Evolutionary conservation across 495 filamentous ascomycete species (phyloP).

Genomic region (Aspergillus incahuasiensis): DNA sequence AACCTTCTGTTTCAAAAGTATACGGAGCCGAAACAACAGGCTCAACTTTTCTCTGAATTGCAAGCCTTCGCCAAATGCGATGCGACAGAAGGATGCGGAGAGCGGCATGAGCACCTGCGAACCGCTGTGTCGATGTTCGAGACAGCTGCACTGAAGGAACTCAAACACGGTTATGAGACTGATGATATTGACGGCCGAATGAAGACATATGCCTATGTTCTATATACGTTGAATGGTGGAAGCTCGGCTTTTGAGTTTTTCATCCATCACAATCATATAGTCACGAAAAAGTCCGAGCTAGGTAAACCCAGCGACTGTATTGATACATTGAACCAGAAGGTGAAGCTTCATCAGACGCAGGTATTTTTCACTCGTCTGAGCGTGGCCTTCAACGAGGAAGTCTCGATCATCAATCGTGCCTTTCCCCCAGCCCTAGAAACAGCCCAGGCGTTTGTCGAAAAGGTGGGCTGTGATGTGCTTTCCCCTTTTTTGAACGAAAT

Average conservation of each 20-base stretch:
- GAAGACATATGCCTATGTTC: constrained; percentile 81
- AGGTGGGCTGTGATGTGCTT: constrained; percentile 78
- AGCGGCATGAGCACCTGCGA: constrained; percentile 64
- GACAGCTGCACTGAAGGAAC: constrained; percentile 82
- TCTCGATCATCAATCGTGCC: constrained; percentile 73
- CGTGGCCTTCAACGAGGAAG: constrained; percentile 75
- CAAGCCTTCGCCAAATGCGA: constrained; percentile 75
- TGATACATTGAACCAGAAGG: constrained; percentile 50
- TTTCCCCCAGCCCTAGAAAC: constrained; percentile 77
- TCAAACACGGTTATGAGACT: constrained; percentile 85
- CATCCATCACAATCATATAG: constrained; percentile 79
- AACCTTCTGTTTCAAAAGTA: constrained; percentile 82
- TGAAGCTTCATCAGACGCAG: constrained; percentile 73
- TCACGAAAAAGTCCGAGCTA: constrained; percentile 64
- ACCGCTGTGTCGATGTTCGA: constrained; percentile 82
- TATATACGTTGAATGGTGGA: constrained; percentile 79
- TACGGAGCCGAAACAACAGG: constrained; percentile 81
- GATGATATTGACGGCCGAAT: constrained; percentile 85
- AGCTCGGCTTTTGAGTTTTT: constrained; percentile 74
- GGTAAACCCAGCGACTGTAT: constrained; percentile 82
- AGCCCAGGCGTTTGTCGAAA: constrained; percentile 71
- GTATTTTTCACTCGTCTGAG: constrained; percentile 74
- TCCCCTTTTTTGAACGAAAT: constrained; percentile 80
- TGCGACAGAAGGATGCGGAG: constrained; percentile 64
- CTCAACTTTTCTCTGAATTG: constrained; percentile 78